Percentiles rank a stretch among this genome's conserved stretches.
Conservation (phyloP, 345 rosid genomes). For the Citrus cavaleriei region DNA sequence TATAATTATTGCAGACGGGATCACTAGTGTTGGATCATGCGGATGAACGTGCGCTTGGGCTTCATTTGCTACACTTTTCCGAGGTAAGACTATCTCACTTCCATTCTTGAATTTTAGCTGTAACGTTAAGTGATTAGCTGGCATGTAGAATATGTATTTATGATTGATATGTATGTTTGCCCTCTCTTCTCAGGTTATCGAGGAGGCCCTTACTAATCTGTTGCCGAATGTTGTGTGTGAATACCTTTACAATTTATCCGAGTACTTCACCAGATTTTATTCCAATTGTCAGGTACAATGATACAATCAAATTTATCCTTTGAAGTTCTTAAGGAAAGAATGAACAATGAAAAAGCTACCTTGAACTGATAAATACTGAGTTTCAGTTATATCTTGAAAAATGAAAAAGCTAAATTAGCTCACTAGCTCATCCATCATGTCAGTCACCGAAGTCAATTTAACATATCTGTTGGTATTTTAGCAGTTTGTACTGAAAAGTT, state of each 20-base stretch:
- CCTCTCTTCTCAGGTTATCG: conserved; percentile 55
- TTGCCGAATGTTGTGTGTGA: conserved; percentile 75
- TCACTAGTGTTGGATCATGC: conserved; percentile 48
- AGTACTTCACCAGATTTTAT: conserved; percentile 69
- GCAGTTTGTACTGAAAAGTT: background rate
- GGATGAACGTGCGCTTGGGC: conserved; percentile 73
- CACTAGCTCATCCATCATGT: background rate
- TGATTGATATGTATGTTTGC: background rate
- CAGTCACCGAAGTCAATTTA: background rate
- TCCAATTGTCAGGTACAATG: conserved; percentile 65
- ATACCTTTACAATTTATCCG: conserved; percentile 73
- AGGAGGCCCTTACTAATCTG: conserved; percentile 75
- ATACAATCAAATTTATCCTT: background rate
- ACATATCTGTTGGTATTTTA: background rate
- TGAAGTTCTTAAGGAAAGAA: background rate
- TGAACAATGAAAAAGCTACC: background rate
- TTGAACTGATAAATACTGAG: no score
- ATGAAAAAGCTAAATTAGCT: background rate
- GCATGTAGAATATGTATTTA: background rate
- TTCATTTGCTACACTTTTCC: conserved; percentile 81
- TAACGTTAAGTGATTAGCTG: background rate
- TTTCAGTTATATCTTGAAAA: no score
- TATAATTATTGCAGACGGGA: conserved; percentile 41
- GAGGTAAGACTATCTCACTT: conserved; percentile 44
- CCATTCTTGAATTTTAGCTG: background rate